Evolutionary conservation across 2,329 filamentous ascomycete genomes (phyloP).

Genomic region (Sarocladium kiliense): DNA sequence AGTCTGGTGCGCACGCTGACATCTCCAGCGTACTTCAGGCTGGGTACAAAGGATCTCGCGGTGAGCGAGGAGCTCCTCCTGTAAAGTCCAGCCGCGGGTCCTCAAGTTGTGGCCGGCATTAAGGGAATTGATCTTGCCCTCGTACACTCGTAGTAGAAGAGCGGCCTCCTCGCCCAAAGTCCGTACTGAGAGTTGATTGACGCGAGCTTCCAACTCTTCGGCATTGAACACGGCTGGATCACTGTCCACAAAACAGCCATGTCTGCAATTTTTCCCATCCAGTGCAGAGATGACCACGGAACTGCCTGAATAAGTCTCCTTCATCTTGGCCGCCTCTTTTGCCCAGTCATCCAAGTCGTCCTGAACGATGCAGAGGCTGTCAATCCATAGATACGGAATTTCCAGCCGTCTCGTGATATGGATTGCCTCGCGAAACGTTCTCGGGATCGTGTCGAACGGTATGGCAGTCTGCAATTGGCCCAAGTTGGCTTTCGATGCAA

Average conservation of each 20-base stretch:
- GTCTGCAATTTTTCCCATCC: background rate
- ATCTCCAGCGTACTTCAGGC: background rate
- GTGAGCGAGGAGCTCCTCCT: background rate
- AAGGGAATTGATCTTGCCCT: background rate
- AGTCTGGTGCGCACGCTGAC: background rate
- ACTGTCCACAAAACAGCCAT: background rate
- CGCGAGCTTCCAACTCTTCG: no score
- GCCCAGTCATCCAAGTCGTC: background rate
- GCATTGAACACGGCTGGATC: no score
- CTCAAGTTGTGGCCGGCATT: no score
- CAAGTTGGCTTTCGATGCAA: background rate
- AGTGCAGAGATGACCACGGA: background rate
- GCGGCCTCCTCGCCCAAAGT: background rate
- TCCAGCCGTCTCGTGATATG: background rate
- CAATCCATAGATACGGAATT: background rate
- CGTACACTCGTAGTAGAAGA: background rate
- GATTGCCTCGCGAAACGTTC: background rate
- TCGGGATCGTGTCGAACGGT: background rate
- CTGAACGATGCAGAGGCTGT: background rate
- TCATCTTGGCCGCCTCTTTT: background rate
- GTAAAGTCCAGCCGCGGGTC: background rate
- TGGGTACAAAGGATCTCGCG: background rate
- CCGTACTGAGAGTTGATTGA: background rate
- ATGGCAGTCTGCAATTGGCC: background rate
- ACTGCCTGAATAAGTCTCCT: background rate